Evolutionary conservation across 2,329 filamentous ascomycete species (phyloP).

Genomic region (Pseudofabraea citricarpa): DNA sequence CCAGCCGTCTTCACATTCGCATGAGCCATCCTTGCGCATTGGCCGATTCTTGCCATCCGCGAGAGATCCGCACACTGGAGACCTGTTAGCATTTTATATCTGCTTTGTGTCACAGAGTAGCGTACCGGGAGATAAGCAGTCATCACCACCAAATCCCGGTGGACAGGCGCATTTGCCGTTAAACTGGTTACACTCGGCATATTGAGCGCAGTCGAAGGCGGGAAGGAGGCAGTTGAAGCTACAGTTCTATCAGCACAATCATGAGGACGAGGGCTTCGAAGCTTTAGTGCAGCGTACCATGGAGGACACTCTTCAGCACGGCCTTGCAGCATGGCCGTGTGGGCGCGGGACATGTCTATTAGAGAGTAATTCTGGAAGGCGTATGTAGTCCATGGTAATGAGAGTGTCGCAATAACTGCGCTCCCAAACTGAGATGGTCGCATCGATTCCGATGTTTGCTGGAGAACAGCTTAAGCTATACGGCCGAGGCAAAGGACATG

Average conservation of each 20-base stretch:
- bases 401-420: slow-evolving; percentile 27
- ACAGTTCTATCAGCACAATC: slow-evolving; percentile 4
- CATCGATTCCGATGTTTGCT: slow-evolving; percentile 14
- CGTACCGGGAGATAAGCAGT: slow-evolving; percentile 78
- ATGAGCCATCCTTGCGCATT: slow-evolving; percentile 65
- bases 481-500: too few relatives aligned
- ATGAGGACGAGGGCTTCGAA: too few relatives aligned
- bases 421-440: slow-evolving; percentile 14
- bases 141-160: slow-evolving; percentile 86
- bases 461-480: too few relatives aligned
- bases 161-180: slow-evolving; percentile 93
- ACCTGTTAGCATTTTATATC: slow-evolving; percentile 9
- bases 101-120: not conserved
- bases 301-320: slow-evolving; percentile 75
- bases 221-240: slow-evolving; percentile 98
- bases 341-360: slow-evolving; percentile 55
- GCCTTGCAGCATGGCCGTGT: slow-evolving; percentile 67
- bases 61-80: slow-evolving; percentile 75
- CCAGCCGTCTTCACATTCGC: slow-evolving; percentile 91
- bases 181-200: slow-evolving; percentile 79
- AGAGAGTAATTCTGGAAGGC: slow-evolving; percentile 53
- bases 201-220: slow-evolving; percentile 87
- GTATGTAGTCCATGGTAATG: slow-evolving; percentile 35
- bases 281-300: slow-evolving; percentile 63
- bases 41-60: slow-evolving; percentile 75